These are phyloP conservation scores for Erigeron canadensis DNA, from an alignment of 129 eudicot genomes.

Conservation along the genomic window DNA sequence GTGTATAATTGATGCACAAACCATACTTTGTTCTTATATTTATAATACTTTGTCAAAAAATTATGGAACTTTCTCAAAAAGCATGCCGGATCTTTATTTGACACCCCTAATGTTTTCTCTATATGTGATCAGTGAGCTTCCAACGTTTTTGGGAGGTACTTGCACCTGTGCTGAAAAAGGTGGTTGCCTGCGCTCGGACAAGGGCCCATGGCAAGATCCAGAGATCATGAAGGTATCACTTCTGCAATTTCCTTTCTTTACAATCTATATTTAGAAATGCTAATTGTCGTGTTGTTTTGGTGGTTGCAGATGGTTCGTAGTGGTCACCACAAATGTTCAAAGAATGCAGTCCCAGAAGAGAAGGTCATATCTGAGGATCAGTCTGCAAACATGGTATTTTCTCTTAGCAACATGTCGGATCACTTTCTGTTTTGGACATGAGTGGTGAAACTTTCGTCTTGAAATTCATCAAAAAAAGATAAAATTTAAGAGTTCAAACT, in stretches of 20 bases:
- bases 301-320: conserved; percentile 71
- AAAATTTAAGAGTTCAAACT: too few relatives aligned
- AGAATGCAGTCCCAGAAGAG: conserved; percentile 51
- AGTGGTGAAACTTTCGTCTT: not conserved
- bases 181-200: conserved; percentile 89
- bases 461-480: too few relatives aligned
- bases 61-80: too few relatives aligned
- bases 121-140: conserved; percentile 67
- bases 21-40: too few relatives aligned
- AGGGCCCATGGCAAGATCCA: conserved; percentile 96
- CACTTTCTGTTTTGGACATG: not conserved
- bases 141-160: conserved; percentile 89
- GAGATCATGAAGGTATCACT: conserved; percentile 79
- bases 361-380: conserved; percentile 64
- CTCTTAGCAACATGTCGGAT: not conserved
- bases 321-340: conserved; percentile 76
- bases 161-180: conserved; percentile 92
- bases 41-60: too few relatives aligned
- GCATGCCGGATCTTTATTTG: too few relatives aligned
- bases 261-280: conserved; percentile 6
- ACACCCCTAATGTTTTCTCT: not conserved
- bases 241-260: not conserved
- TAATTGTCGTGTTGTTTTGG: conserved; percentile 22
- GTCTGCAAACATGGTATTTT: conserved; percentile 36
- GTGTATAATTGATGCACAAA: too few relatives aligned